These are phyloP conservation scores for Podaxis sp. DNA, from an alignment of 768 basidiomycete species.

Conservation along the genomic window DNA sequence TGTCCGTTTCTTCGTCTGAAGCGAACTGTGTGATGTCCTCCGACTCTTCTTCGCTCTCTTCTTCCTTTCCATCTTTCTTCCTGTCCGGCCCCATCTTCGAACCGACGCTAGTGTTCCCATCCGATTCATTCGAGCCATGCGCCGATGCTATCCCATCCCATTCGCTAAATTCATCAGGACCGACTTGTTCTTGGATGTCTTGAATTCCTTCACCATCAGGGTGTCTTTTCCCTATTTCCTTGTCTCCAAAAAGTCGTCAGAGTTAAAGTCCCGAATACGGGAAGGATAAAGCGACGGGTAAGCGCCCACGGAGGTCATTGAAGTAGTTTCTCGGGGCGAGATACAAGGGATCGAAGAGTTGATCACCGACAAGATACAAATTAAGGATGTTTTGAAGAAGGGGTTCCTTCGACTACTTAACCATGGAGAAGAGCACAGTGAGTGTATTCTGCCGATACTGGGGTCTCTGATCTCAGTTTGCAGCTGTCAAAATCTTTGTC, in stretches of 20 bases:
- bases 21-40: too few relatives aligned
- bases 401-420: slow-evolving; percentile 40
- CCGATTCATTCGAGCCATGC: too few relatives aligned
- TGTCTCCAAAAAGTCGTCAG: not conserved
- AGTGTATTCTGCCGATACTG: slow-evolving; percentile 8
- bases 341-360: slow-evolving; percentile 38
- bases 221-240: not conserved
- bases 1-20: too few relatives aligned
- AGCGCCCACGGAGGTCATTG: slow-evolving; percentile 29
- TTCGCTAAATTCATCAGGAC: not conserved
- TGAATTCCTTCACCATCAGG: too few relatives aligned
- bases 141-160: not conserved
- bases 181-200: too few relatives aligned
- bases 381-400: slow-evolving; percentile 46
- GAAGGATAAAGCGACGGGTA: not conserved
- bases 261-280: not conserved
- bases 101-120: too few relatives aligned
- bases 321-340: slow-evolving; percentile 38
- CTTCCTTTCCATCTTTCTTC: too few relatives aligned
- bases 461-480: not conserved
- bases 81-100: not conserved
- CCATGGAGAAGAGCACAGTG: slow-evolving; percentile 42
- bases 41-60: too few relatives aligned
- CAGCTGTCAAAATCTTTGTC: slow-evolving; percentile 38
- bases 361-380: slow-evolving; percentile 39